Evolutionary conservation across 2,329 filamentous ascomycete species (phyloP).

Genomic region (Golovinomyces cichoracearum): DNA sequence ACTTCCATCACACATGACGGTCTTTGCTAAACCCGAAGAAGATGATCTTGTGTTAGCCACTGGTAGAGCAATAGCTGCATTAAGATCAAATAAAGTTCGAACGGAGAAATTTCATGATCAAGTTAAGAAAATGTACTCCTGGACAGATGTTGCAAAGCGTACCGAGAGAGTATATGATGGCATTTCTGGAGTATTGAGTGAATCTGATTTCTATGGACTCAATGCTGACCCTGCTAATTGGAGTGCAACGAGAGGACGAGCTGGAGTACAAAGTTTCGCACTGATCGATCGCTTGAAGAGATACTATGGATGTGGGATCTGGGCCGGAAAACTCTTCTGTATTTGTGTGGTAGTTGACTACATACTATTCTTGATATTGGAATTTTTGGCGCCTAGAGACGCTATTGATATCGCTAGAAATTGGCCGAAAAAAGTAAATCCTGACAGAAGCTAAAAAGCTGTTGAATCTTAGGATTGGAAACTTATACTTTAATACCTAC

Average conservation of each 20-base stretch:
- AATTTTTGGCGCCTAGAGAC: conserved; percentile 62
- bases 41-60: conserved; percentile 82
- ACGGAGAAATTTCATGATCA: conserved; percentile 91
- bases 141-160: conserved; percentile 80
- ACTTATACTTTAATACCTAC: too few relatives aligned
- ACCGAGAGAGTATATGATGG: conserved; percentile 91
- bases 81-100: conserved; percentile 64
- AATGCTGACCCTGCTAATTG: conserved; percentile 35
- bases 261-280: conserved; percentile 58
- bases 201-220: conserved; percentile 71
- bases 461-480: too few relatives aligned
- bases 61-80: conserved; percentile 59
- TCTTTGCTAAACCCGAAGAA: conserved; percentile 88
- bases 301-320: conserved; percentile 94
- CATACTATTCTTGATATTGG: conserved; percentile 63
- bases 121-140: conserved; percentile 96
- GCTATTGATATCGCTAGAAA: conserved; percentile 72
- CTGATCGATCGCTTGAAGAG: conserved; percentile 84
- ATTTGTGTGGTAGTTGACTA: conserved; percentile 88
- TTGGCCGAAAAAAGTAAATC: conserved; percentile 54
- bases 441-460: neutral
- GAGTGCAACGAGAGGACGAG: conserved; percentile 43
- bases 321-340: conserved; percentile 94
- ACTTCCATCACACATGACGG: conserved; percentile 84
- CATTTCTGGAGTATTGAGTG: conserved; percentile 61